Evolutionary conservation across 441 rosid species (phyloP), one percentile per base, ranked within the genome.

Genomic region (Metrosideros polymorpha): DNA sequence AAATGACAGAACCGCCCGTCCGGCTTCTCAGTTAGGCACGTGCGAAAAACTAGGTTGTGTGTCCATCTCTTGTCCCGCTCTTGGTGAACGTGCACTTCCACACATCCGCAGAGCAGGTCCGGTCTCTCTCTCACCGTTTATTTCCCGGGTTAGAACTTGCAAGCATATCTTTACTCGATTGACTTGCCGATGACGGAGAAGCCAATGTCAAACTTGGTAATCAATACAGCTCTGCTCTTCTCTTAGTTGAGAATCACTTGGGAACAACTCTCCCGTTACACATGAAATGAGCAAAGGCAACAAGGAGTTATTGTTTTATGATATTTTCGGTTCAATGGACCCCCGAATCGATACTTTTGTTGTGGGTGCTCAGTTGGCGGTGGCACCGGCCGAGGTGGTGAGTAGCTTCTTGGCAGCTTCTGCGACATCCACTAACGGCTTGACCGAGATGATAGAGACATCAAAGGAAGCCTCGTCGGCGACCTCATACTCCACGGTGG

Each of bases 401-500:
- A 89, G 86, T 27, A 42, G 71, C 5, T 57, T 85, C 83, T 56
- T 75, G 71, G 84, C 85, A 32, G 63, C 42, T 84, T 89, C 76
- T 1, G 77, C 49, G 1, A 86, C 17, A 30, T 51, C 25, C 4
- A 53, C 83, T 1, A 84, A 35, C 4, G 79, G 55, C 47, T 85
- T 30, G 30, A 82, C 54, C 9, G 56, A 83, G 86, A 84, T 82
- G 50, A 84, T 12, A n/a, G 84, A 84, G 54, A 84, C 84, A 55
- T 86, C 86, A 12, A 82, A 83, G 32, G 89, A 85, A 8, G 83
- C 50, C 75, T 82, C 89, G 7, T 86, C 87, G 29, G 61, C 55
- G 75, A 87, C 75, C 51, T 87, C 77, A 25, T 84, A 88, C 85
- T 88, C 82, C 27, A 86, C 24, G 32, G 87, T 51, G 56, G 87